Conservation (phyloP, 768 basidiomycete genomes). For the Suillus luteus region DNA sequence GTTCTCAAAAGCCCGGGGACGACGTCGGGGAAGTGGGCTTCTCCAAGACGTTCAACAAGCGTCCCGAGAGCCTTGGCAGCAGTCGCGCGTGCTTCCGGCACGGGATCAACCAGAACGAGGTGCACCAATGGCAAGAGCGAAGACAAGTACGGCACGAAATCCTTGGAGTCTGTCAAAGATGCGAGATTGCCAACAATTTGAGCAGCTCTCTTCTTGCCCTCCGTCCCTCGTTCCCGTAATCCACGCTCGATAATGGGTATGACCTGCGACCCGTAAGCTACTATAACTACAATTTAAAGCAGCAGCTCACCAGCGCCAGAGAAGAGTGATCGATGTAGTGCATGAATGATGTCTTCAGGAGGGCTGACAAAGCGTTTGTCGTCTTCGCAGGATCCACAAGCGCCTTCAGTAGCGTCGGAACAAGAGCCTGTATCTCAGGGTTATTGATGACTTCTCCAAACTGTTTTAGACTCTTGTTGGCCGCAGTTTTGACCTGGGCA, state of each 20-base stretch:
- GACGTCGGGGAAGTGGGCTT: constrained; percentile 92
- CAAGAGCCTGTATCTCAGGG: constrained; percentile 92
- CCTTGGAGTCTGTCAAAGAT: constrained; percentile 84
- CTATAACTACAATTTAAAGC: neutral
- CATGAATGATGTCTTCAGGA: constrained; percentile 94
- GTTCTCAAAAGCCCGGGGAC: constrained; percentile 87
- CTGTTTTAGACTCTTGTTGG: constrained; percentile 94
- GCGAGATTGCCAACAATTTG: constrained; percentile 98
- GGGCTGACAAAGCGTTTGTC: constrained; percentile 75
- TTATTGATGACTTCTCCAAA: constrained; percentile 99
- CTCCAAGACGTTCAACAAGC: constrained; percentile 94
- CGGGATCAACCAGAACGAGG: constrained; percentile 91
- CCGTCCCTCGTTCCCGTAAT: constrained; percentile 86
- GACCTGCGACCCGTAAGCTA: constrained; percentile 51
- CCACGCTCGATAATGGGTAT: constrained; percentile 95
- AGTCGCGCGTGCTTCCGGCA: constrained; percentile 95
- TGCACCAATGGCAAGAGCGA: constrained; percentile 90
- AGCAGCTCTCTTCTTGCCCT: constrained; percentile 92
- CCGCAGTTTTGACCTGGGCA: constrained; percentile 89
- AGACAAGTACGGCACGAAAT: constrained; percentile 93
- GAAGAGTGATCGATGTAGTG: constrained; percentile 99
- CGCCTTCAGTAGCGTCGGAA: constrained; percentile 88
- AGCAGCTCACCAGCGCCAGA: constrained; percentile 72
- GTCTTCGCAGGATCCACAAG: constrained; percentile 95
- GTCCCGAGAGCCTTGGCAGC: constrained; percentile 96